These are phyloP conservation scores for Auricularia sp. DNA, from an alignment of 768 basidiomycete species.

Conservation along the genomic window DNA sequence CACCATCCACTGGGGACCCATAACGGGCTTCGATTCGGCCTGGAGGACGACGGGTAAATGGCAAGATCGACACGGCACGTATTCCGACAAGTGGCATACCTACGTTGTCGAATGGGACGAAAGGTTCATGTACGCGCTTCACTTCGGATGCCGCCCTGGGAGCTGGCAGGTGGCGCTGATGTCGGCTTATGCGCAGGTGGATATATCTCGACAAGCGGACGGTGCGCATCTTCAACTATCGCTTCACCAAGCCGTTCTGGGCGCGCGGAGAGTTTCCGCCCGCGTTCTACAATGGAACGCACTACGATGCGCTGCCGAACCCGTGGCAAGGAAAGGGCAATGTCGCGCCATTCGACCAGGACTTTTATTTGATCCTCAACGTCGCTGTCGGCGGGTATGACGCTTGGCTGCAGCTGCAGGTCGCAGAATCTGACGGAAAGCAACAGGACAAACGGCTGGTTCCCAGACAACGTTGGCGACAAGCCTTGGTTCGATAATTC, in stretches of 20 bases:
- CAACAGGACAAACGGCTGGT: constrained; percentile 28
- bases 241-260: constrained; percentile 62
- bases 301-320: constrained; percentile 11
- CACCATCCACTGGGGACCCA: constrained; percentile 71
- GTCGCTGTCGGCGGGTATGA: constrained; percentile 25
- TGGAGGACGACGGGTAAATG: constrained; percentile 26
- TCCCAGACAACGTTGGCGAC: constrained; percentile 29
- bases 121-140: constrained; percentile 16
- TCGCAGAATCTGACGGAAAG: not conserved
- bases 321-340: constrained; percentile 30
- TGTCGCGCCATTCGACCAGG: constrained; percentile 31
- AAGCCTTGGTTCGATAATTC: constrained; percentile 18
- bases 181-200: not conserved
- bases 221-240: constrained; percentile 23
- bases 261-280: constrained; percentile 60
- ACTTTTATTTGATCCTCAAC: constrained; percentile 20
- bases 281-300: constrained; percentile 30
- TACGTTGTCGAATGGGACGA: constrained; percentile 33
- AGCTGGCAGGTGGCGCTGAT: not conserved
- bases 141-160: not conserved
- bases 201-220: constrained; percentile 25
- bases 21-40: constrained; percentile 39
- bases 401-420: not conserved
- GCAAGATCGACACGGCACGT: constrained; percentile 20
- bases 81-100: constrained; percentile 23